Conservation (phyloP, 306 rosid genomes). For the peach (Prunus persica) region Prunus_persica_NCBIv2 NC_034014.1:24296001-24296500, state of each 20-base stretch:
- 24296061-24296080: neutral
- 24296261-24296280: neutral
- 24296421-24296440: neutral
- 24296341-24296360: slow-evolving; percentile 15
- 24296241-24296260: slow-evolving; percentile 32
- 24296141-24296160: no score
- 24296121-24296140: no score
- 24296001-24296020: slow-evolving; percentile 42
- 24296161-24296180: no score
- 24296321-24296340: neutral
- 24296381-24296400: neutral
- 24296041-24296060: neutral
- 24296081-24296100: neutral
- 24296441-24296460: slow-evolving; percentile 34
- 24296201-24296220: neutral
- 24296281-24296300: no score
- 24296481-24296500: slow-evolving; percentile 57
- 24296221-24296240: slow-evolving; percentile 22
- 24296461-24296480: slow-evolving; percentile 20
- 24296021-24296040: neutral
- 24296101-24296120: neutral
- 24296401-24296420: neutral
- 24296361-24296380: neutral
- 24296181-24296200: no score
- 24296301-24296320: neutral